These are phyloP conservation scores for Hirsutella rhossiliensis DNA, from an alignment of 2,329 filamentous ascomycete genomes.

Conservation along the genomic window DNA sequence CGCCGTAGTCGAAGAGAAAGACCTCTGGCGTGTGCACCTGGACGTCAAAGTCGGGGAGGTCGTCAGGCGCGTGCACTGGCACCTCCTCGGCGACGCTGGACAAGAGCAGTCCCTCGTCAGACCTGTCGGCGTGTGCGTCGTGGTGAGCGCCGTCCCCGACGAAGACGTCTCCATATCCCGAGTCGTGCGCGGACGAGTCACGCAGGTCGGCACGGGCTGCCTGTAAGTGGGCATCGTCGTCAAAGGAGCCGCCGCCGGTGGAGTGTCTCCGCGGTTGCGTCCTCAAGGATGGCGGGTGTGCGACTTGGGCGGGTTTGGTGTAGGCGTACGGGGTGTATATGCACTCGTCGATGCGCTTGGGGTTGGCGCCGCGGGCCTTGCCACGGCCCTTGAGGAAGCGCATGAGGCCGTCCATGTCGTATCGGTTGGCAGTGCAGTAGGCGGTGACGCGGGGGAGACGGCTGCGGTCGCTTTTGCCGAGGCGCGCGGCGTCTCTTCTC, in stretches of 20 bases:
- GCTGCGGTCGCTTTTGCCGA: constrained; percentile 88
- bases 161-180: constrained; percentile 17
- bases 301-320: constrained; percentile 25
- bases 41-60: constrained; percentile 64
- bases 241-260: constrained; percentile 52
- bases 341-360: constrained; percentile 94
- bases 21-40: constrained; percentile 86
- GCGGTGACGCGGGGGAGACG: constrained; percentile 84
- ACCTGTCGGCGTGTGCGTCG: constrained; percentile 11
- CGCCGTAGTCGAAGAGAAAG: constrained; percentile 95
- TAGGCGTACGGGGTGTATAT: constrained; percentile 94
- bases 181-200: constrained; percentile 20
- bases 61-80: constrained; percentile 26
- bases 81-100: constrained; percentile 22
- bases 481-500: constrained; percentile 75
- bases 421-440: constrained; percentile 89
- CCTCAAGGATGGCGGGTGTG: constrained; percentile 24
- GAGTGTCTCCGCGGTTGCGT: constrained; percentile 59
- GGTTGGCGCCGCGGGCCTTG: constrained; percentile 65
- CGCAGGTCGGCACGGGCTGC: constrained; percentile 55
- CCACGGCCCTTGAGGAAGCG: constrained; percentile 78
- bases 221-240: constrained; percentile 24
- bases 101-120: not conserved
- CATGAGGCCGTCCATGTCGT: constrained; percentile 81
- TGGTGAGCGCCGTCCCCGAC: constrained; percentile 10